Evolutionary conservation across 495 filamentous ascomycete species (phyloP), one percentile per base, ranked within the genome.

Genomic region (Penicillium waksmanii): DNA sequence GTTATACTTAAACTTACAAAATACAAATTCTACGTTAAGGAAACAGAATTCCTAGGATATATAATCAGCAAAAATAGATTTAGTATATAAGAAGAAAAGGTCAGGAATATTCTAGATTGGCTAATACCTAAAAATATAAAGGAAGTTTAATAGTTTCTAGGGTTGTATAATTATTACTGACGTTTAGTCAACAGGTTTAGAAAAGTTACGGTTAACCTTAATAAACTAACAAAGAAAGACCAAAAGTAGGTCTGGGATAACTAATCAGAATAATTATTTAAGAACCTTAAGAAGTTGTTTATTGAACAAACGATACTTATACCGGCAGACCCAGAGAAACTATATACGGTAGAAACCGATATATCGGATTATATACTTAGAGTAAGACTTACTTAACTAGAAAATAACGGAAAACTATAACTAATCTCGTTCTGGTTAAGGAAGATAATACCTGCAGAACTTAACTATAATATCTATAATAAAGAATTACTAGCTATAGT

Each of bases 401-500:
- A 59, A 3, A 3, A 8, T 3, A 27, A 57, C 18, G 11, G 43
- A 48, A 1, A 40, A 43, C 44, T 43, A 42, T 34, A 44, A 6
- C 65, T 59, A 33, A 53, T 66, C 9, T 57, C 55, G 10, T 77
- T 62, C 53, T 66, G 50, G 44, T 76, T 61, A 0, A 66, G 58
- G 33, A 73, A 63, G 18, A 51, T 71, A 15, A 58, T 19, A 10
- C 48, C 58, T 1, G 64, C 61, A 2, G 67, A 78, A 52, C 19
- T 33, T 1, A 76, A 77, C 43, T 77, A 76, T 47, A n/a, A 66
- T 25, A 73, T 75, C 17, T 52, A 74, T 19, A 51, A 76, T 44
- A 68, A 72, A 43, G 66, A 69, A 51, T 42, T 74, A 3, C 42
- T 76, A 9, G 62, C 53, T 9, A 68, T 70, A 12, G 70, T 74